phyloP scores from a whole-genome alignment of 129 eudicot species.

The Lactuca sativa region DNA sequence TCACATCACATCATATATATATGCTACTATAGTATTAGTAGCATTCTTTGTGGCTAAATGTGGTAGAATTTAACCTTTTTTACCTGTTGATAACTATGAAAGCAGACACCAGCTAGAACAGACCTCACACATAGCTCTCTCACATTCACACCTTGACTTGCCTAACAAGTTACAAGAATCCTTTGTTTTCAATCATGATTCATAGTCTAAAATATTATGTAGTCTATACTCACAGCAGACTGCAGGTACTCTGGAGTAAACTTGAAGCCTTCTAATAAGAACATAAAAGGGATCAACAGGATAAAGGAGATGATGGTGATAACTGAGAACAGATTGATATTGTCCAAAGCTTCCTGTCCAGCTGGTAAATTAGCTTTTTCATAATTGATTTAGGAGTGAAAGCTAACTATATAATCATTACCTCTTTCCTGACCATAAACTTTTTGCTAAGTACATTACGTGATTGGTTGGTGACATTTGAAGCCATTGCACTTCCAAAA shows the following conservation, averaged over 20 bases:
- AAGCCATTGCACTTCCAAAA: conserved; percentile 94
- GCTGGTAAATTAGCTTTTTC: background rate
- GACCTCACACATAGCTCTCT: conserved; percentile 59
- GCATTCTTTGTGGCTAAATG: background rate
- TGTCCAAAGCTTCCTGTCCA: conserved; percentile 79
- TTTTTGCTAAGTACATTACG: conserved; percentile 90
- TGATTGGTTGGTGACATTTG: conserved; percentile 86
- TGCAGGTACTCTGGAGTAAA: conserved; percentile 71
- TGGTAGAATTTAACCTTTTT: background rate
- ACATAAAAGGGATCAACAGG: conserved; percentile 58
- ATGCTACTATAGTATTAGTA: too few species aligned
- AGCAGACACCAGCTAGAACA: conserved; percentile 74
- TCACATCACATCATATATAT: background rate
- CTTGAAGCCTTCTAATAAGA: conserved; percentile 71
- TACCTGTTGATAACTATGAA: conserved; percentile 96
- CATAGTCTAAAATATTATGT: conserved; percentile 5
- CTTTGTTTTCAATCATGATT: background rate
- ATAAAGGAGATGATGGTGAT: conserved; percentile 65
- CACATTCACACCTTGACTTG: conserved; percentile 64
- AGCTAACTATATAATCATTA: background rate
- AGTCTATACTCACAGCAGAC: conserved; percentile 55
- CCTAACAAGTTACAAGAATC: conserved; percentile 37
- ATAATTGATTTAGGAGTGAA: background rate
- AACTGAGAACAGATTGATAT: conserved; percentile 82
- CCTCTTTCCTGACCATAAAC: conserved; percentile 78